Conservation (phyloP, 1,284 basidiomycete genomes). For the Melampsora larici-populina region DNA sequence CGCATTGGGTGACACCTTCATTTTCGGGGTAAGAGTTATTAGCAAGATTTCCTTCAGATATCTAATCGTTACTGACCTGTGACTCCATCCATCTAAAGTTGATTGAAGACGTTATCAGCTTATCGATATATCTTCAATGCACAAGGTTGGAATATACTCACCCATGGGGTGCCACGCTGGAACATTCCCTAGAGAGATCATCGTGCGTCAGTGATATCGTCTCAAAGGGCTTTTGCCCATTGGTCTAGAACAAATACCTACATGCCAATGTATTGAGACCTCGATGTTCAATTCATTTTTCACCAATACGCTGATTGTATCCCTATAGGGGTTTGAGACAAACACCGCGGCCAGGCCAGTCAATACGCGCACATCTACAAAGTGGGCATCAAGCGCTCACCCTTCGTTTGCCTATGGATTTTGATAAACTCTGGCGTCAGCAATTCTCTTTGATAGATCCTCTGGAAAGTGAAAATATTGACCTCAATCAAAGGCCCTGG, state of each 20-base stretch:
- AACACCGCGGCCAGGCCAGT: no score
- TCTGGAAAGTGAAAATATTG: conserved; percentile 52
- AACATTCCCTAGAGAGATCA: conserved; percentile 47
- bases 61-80: conserved; percentile 5
- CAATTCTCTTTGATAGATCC: not conserved
- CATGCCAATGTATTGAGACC: conserved; percentile 58
- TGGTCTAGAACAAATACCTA: not conserved
- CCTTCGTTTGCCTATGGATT: not conserved
- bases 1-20: conserved; percentile 59
- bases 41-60: no score
- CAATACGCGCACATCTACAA: not conserved
- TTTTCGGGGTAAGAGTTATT: conserved; percentile 46
- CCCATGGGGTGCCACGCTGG: conserved; percentile 55
- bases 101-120: not conserved
- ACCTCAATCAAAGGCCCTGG: conserved; percentile 60
- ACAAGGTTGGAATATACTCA: conserved; percentile 52
- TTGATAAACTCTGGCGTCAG: not conserved
- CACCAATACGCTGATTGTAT: conserved; percentile 57
- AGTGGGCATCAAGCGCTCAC: not conserved
- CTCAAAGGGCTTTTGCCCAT: not conserved
- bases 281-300: conserved; percentile 56
- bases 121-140: not conserved
- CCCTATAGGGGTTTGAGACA: conserved; percentile 46
- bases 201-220: not conserved
- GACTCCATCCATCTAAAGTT: conserved; percentile 5